Percentiles rank a stretch among this genome's conserved stretches.
Evolutionary conservation across 2,329 filamentous ascomycete genomes (phyloP).

Genomic region (Calonectria henricotiae): DNA sequence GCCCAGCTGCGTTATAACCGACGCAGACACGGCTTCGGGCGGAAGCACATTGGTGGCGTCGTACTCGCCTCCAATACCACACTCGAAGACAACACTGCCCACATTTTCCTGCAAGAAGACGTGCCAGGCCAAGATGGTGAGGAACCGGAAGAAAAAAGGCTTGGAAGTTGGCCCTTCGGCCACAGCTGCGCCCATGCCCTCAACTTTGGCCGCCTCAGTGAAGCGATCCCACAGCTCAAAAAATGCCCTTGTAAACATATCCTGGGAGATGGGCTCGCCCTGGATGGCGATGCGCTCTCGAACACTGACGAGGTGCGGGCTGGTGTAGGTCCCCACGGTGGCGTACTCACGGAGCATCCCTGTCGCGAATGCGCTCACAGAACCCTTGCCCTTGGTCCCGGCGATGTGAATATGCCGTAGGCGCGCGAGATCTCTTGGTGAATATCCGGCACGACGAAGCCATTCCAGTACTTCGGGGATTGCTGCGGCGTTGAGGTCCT

Average conservation of each 20-base stretch:
- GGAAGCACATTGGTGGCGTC: constrained; percentile 91
- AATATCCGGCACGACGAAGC: constrained; percentile 83
- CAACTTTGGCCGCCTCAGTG: constrained; percentile 58
- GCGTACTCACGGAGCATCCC: constrained; percentile 76
- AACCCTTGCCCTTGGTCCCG: constrained; percentile 96
- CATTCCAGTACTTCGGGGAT: constrained; percentile 88
- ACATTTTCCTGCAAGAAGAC: constrained; percentile 85
- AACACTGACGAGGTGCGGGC: constrained; percentile 87
- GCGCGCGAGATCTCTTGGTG: constrained; percentile 63
- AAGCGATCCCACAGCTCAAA: constrained; percentile 86
- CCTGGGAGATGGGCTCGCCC: constrained; percentile 78
- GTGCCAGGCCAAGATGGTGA: constrained; percentile 92
- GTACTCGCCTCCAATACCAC: constrained; percentile 94
- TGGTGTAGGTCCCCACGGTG: constrained; percentile 84
- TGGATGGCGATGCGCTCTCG: constrained; percentile 89
- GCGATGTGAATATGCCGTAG: constrained; percentile 83
- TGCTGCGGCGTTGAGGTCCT: constrained; percentile 78
- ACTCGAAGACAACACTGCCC: constrained; percentile 87
- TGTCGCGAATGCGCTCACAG: constrained; percentile 87
- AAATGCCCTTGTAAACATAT: constrained; percentile 82
- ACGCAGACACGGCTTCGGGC: constrained; percentile 74
- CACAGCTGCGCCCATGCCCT: constrained; percentile 59
- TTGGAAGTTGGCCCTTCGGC: constrained; percentile 75
- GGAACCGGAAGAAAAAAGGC: constrained; percentile 92
- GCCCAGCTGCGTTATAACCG: constrained; percentile 85